Evolutionary conservation across 208 protist species (phyloP).

Genomic region (Wallacemonas sp.): DNA sequence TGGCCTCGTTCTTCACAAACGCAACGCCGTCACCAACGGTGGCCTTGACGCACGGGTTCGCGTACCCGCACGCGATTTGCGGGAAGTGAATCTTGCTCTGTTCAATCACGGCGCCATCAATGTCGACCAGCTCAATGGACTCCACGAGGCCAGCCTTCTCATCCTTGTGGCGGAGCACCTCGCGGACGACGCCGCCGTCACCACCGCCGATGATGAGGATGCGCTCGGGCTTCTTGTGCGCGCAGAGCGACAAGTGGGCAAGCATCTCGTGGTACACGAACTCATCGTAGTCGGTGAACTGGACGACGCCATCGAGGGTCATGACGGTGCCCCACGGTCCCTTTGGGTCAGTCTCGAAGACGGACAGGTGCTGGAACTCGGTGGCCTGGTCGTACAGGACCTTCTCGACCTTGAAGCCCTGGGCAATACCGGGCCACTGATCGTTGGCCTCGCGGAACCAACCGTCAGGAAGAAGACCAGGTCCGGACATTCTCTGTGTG

Average conservation of each 20-base stretch:
- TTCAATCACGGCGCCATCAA: conserved; percentile 93
- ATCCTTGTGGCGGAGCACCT: conserved; percentile 93
- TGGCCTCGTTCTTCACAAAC: conserved; percentile 72
- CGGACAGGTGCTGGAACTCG: conserved; percentile 86
- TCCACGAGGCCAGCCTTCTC: conserved; percentile 67
- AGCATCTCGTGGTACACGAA: conserved; percentile 99
- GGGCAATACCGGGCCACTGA: conserved; percentile 90
- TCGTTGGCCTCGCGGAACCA: conserved; percentile 91
- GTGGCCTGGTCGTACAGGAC: conserved; percentile 83
- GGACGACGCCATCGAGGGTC: conserved; percentile 96
- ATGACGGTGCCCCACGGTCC: conserved; percentile 96
- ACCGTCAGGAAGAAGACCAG: conserved; percentile 74
- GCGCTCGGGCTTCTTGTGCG: conserved; percentile 88
- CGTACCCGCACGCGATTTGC: conserved; percentile 72
- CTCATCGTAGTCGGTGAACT: conserved; percentile 97
- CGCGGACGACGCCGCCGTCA: conserved; percentile 97
- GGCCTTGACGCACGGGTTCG: conserved; percentile 70
- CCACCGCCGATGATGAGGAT: conserved; percentile 98
- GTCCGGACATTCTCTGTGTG: conserved; percentile 47
- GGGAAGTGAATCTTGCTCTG: conserved; percentile 87
- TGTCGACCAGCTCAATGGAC: conserved; percentile 95
- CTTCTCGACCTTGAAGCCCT: conserved; percentile 87
- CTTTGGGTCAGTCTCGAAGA: conserved; percentile 84
- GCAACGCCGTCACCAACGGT: conserved; percentile 84
- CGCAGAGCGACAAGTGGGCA: conserved; percentile 92